Percentiles rank a stretch among this genome's conserved stretches.
These are phyloP conservation scores for Hordeum pubiflorum DNA, from an alignment of 202 grass and related monocot species.

Conservation along the genomic window DNA sequence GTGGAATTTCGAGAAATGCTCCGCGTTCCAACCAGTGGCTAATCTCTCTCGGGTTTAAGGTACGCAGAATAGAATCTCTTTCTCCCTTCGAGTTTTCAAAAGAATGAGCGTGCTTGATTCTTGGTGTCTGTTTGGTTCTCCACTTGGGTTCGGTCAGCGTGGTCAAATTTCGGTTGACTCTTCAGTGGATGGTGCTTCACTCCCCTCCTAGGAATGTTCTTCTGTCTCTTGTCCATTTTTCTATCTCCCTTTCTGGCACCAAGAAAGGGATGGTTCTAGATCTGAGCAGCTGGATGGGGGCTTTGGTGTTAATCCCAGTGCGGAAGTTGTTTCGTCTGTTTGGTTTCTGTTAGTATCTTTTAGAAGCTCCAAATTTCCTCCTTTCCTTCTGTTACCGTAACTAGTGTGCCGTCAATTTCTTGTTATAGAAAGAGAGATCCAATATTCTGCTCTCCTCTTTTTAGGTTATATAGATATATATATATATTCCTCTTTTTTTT, in stretches of 20 bases:
- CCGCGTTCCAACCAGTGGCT: background rate
- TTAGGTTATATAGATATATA: background rate
- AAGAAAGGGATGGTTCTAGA: conserved; percentile 14
- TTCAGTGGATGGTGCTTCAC: background rate
- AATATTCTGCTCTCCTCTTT: background rate
- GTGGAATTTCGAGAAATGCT: conserved; percentile 29
- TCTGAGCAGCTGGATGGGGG: conserved; percentile 6
- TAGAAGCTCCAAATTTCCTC: background rate
- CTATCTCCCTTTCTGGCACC: background rate
- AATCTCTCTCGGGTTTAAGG: conserved; percentile 26
- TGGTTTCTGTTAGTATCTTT: conserved; percentile 13
- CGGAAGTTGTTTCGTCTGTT: background rate
- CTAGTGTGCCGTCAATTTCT: background rate
- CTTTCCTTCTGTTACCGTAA: background rate
- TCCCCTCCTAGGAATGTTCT: background rate
- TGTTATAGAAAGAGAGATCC: background rate
- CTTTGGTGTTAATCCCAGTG: background rate
- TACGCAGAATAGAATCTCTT: background rate
- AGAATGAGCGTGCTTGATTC: background rate
- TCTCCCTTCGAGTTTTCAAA: background rate
- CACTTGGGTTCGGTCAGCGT: background rate
- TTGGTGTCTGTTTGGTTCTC: background rate
- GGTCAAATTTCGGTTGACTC: background rate
- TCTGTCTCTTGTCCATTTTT: background rate
- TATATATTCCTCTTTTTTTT: background rate